Evolutionary conservation across 495 filamentous ascomycete genomes (phyloP).

Genomic region (Pyronema domesticum): DNA sequence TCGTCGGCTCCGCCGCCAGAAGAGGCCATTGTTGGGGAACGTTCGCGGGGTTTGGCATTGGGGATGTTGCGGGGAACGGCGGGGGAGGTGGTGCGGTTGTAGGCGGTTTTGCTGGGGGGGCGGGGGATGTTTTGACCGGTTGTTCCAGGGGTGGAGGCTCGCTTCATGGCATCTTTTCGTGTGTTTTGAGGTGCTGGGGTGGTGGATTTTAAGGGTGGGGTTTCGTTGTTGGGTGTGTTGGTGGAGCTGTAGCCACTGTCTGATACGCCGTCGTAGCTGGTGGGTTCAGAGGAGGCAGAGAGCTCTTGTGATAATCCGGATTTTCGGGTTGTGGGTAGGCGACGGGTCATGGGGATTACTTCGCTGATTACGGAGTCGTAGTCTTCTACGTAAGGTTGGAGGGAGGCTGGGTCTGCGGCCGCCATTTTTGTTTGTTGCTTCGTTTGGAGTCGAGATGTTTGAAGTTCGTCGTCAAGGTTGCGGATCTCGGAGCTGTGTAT

Average conservation of each 20-base stretch:
- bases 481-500: not conserved
- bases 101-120: slow-evolving; percentile 15
- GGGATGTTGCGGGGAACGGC: slow-evolving; percentile 20
- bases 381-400: slow-evolving; percentile 23
- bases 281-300: slow-evolving; percentile 6
- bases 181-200: slow-evolving; percentile 13
- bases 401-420: not conserved
- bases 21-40: slow-evolving; percentile 9
- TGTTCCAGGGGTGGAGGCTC: slow-evolving; percentile 5
- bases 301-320: slow-evolving; percentile 18
- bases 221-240: slow-evolving; percentile 19
- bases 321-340: slow-evolving; percentile 14
- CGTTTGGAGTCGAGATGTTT: not conserved
- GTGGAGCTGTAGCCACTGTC: slow-evolving; percentile 23
- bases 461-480: too few species aligned
- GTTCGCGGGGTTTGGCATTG: slow-evolving; percentile 7
- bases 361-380: slow-evolving; percentile 24
- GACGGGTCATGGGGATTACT: slow-evolving; percentile 18
- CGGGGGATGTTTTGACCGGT: slow-evolving; percentile 3
- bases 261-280: slow-evolving; percentile 18
- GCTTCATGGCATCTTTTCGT: not conserved
- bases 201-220: slow-evolving; percentile 13
- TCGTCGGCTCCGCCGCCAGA: slow-evolving; percentile 18
- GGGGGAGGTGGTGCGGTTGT: slow-evolving; percentile 14
- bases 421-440: not conserved